Base-by-base conservation (phyloP, 2,329 filamentous ascomycete genomes). In the Cladosporium sp. region DNA sequence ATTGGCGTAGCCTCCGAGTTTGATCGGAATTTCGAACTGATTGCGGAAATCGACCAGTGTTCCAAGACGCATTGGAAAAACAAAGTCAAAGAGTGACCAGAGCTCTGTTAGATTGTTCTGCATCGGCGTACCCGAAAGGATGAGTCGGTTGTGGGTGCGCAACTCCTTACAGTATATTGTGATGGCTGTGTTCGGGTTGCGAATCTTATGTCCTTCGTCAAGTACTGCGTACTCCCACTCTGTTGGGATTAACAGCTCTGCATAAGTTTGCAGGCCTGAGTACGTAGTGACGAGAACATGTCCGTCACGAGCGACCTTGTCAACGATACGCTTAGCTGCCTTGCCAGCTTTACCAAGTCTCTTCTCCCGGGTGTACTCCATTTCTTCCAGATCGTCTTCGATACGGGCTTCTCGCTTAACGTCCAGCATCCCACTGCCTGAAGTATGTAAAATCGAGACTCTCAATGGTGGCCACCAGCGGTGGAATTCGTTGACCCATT, bases 401-500 rank as follows among this genome's bases (percentile, higher is more conserved):
- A 84, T 83, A 37, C 82, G 83, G 65, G 81, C 82, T 74, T 89
- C 88, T 59, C 80, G 82, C 53, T 81, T 80, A 28, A 96, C 82
- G 69, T 96, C 93, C 62, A 97, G 81, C 94, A 99, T 98, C 21
- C 95, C 96, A 76, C 93, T 98, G 2, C 95, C 95, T 5, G 95
- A 97, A 0, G 92, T 92, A 76, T 99, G 95, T 58, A 99, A 78
- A 68, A 99, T 98, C 0, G 93, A 96, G 5, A 99, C 95, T 50
- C 96, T 87, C 35, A 99, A 82, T n/a, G 95, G 90, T n/a, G 95
- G 95, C 96, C 96, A 99, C 96, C 96, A 99, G 14, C 90, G 88
- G 78, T 99, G 96, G 72, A 99, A 98, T 75, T 99, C 95, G 69
- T 96, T 96, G 14, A 97, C 95, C 95, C 95, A 99, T 76, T 99